A percentile compares a stretch with the other conserved stretches of the same genome.
Conservation (phyloP, 192 early-diverging fungal genomes). For the Backusella parvicylindrica region DNA sequence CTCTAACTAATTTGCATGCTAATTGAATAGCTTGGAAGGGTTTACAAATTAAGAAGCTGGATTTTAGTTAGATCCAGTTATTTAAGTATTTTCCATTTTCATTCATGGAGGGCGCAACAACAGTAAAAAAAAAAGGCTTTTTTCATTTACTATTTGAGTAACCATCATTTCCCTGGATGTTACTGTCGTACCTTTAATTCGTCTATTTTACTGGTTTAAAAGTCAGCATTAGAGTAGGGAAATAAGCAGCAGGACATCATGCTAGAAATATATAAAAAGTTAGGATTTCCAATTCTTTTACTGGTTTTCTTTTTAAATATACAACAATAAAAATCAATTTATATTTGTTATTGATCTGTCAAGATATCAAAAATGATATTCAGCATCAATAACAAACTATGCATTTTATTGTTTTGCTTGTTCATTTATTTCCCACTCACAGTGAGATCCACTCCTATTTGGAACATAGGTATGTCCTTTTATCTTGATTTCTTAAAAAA, state of each 20-base stretch:
- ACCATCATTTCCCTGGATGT: background rate
- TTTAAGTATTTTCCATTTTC: background rate
- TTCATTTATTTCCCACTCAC: background rate
- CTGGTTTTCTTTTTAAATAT: background rate
- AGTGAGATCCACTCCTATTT: slow-evolving; percentile 11
- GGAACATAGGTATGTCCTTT: slow-evolving; percentile 10
- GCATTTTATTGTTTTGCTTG: background rate
- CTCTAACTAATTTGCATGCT: background rate
- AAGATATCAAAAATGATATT: slow-evolving; percentile 9
- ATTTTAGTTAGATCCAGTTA: background rate
- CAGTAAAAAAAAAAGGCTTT: background rate
- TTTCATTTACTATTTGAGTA: background rate
- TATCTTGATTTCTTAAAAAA: background rate
- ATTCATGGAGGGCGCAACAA: background rate
- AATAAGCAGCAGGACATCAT: background rate
- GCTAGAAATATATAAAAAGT: background rate
- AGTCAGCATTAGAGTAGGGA: background rate
- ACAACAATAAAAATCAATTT: background rate
- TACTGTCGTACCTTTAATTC: background rate
- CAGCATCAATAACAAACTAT: background rate
- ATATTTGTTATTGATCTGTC: background rate
- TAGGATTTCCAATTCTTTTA: background rate
- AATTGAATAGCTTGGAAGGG: background rate
- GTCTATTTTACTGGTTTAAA: background rate
- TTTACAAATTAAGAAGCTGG: background rate